Base-by-base conservation (phyloP, 2,329 filamentous ascomycete genomes). In the Trichoderma koningiopsis region DNA sequence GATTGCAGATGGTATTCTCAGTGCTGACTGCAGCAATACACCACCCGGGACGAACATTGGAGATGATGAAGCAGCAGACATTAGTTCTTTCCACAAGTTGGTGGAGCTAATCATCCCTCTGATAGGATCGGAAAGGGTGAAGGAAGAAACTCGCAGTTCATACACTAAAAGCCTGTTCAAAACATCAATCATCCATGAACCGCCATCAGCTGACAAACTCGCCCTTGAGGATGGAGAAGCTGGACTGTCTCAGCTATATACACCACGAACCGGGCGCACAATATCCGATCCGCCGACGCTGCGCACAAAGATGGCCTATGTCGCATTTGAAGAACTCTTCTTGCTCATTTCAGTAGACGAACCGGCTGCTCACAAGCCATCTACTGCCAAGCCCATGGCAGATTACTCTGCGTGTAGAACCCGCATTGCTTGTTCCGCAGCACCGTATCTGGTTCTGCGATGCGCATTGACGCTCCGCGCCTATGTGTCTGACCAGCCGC, bases 401-500 rank as follows among this genome's bases (percentile, higher is more conserved):
- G 71, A 11, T 76, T 72, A 53, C 11, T 55, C 78, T 22, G 75
- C 78, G 1, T 78, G 84, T 13, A 83, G 84, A 70, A 79, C 87
- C 52, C 84, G 88, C 14, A 88, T 98, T 19, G 92, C 95, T 0
- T 87, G 89, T 76, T 91, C 91, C 4, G 88, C 91, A 0, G 91
- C 92, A 0, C 93, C 93, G 0, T 95, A 93, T 75, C 85, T 98
- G 3, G 91, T 98, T 56, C 83, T 97, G 2, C 89, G 96, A 3
- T 89, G 92, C 14, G 93, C 92, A 0, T 83, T 97, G 19, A 90
- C 92, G 0, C 81, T 98, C n/a, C 90, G 93, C 68, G 85, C 90
- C 0, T 98, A 97, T 77, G 90, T 96, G 57, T 92, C 94, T 4
- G 96, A 99, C 78, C 95, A 97, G 76, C 94, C 95, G 0, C 83